phyloP scores from a whole-genome alignment of 2,329 filamentous ascomycete genomes.

The Microsporum canis region DNA sequence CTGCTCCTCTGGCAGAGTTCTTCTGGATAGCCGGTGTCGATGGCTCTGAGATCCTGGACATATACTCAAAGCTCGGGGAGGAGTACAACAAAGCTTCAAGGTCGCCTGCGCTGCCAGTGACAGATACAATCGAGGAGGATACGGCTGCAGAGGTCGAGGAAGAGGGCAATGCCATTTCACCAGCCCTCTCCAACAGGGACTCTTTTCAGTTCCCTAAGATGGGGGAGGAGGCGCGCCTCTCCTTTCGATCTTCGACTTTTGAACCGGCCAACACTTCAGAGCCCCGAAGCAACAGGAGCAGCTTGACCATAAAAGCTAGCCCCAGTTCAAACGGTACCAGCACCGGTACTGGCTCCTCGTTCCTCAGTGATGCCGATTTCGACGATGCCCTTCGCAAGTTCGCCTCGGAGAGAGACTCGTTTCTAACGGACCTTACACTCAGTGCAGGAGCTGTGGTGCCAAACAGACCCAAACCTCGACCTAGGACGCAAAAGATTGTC shows the following conservation, averaged over 20 bases:
- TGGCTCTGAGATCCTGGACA: conserved; percentile 36
- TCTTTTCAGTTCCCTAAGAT: conserved; percentile 31
- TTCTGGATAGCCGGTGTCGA: conserved; percentile 51
- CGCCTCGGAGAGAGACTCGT: conserved; percentile 85
- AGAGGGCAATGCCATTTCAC: conserved; percentile 25
- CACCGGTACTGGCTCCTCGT: conserved; percentile 12
- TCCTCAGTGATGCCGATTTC: conserved; percentile 70
- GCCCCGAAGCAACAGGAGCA: conserved; percentile 53
- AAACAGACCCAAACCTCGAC: conserved; percentile 58
- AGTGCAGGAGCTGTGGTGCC: conserved; percentile 59
- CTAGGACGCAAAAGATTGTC: conserved; percentile 70
- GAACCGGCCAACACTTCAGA: conserved; percentile 27
- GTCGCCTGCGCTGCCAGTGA: conserved; percentile 30
- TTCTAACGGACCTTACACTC: conserved; percentile 83
- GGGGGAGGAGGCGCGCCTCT: conserved; percentile 29
- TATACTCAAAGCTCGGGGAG: conserved; percentile 32
- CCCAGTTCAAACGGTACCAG: conserved; percentile 24
- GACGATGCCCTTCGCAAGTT: conserved; percentile 90
- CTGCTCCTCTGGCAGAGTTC: conserved; percentile 52
- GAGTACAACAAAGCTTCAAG: conserved; percentile 29
- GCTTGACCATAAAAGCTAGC: conserved; percentile 47
- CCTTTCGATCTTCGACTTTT: conserved; percentile 41
- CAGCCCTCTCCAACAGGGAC: conserved; percentile 31
- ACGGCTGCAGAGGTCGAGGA: conserved; percentile 44
- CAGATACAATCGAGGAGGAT: conserved; percentile 52